Evolutionary conservation across 1,284 basidiomycete species (phyloP).

Genomic region (Pseudozyma thailandica): DNA sequence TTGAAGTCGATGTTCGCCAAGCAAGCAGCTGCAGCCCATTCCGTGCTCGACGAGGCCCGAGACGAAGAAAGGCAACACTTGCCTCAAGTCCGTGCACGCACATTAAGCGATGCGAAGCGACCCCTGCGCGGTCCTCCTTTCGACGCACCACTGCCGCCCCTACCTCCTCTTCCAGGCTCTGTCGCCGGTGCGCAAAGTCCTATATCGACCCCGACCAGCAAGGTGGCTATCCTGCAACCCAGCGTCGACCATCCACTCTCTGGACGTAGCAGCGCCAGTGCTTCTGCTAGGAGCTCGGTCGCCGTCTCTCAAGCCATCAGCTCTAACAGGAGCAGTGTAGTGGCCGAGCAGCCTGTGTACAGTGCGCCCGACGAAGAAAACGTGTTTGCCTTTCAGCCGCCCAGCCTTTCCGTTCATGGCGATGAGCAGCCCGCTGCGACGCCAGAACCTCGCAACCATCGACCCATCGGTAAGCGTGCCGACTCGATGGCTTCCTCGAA

Average conservation of each 20-base stretch:
- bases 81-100: neutral
- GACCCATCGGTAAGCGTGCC: neutral
- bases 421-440: neutral
- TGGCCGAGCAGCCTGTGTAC: neutral
- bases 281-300: neutral
- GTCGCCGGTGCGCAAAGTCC: neutral
- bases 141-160: constrained; percentile 14
- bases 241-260: constrained; percentile 24
- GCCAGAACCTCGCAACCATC: neutral
- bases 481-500: constrained; percentile 30
- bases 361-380: constrained; percentile 23
- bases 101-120: constrained; percentile 17
- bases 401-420: constrained; percentile 17
- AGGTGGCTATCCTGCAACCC: constrained; percentile 10
- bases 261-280: neutral
- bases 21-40: constrained; percentile 13
- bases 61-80: constrained; percentile 13
- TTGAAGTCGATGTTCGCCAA: neutral
- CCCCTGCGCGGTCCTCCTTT: neutral
- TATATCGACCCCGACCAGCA: constrained; percentile 1
- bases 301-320: no score
- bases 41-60: constrained; percentile 35
- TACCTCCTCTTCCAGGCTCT: constrained; percentile 15
- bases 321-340: neutral
- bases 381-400: constrained; percentile 38